Percentiles rank a stretch among this genome's conserved stretches.
Evolutionary conservation across 352 stramenopile genomes (phyloP).

Genomic region (Salisapilia sapeloensis): DNA sequence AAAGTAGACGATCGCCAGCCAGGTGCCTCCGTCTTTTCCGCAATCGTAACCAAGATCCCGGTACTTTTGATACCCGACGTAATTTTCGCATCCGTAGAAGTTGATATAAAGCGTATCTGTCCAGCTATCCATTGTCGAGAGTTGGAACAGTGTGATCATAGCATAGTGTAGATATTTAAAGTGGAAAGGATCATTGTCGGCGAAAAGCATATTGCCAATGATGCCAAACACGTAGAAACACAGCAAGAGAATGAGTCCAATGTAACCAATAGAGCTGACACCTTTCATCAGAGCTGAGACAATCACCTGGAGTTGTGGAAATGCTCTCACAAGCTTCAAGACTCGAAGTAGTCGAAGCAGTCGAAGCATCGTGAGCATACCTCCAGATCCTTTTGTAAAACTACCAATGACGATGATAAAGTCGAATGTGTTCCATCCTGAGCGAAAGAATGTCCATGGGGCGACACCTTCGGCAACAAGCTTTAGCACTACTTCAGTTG

Average conservation of each 20-base stretch:
- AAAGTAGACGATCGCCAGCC: slow-evolving; percentile 64
- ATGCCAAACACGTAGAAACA: slow-evolving; percentile 87
- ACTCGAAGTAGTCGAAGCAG: slow-evolving; percentile 69
- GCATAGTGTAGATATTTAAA: slow-evolving; percentile 77
- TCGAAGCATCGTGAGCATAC: slow-evolving; percentile 72
- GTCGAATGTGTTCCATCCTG: slow-evolving; percentile 71
- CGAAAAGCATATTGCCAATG: slow-evolving; percentile 82
- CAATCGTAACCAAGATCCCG: slow-evolving; percentile 37
- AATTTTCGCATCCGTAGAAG: slow-evolving; percentile 77
- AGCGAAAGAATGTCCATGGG: slow-evolving; percentile 61
- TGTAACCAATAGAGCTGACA: slow-evolving; percentile 79
- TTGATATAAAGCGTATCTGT: slow-evolving; percentile 84
- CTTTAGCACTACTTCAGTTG: slow-evolving; percentile 59
- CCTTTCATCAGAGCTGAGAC: slow-evolving; percentile 81
- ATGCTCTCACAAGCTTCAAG: slow-evolving; percentile 74
- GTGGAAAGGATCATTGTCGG: slow-evolving; percentile 76
- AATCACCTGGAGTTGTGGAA: slow-evolving; percentile 81
- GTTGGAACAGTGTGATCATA: slow-evolving; percentile 82
- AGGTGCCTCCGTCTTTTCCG: slow-evolving; percentile 13
- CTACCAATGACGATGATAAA: slow-evolving; percentile 71
- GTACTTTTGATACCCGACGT: slow-evolving; percentile 61
- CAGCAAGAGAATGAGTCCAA: slow-evolving; percentile 76
- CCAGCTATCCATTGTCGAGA: slow-evolving; percentile 81
- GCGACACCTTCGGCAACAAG: slow-evolving; percentile 54
- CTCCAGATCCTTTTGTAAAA: slow-evolving; percentile 39